These are phyloP conservation scores for Metschnikowia shivogae DNA, from an alignment of 805 yeast genomes.

Conservation along the genomic window DNA sequence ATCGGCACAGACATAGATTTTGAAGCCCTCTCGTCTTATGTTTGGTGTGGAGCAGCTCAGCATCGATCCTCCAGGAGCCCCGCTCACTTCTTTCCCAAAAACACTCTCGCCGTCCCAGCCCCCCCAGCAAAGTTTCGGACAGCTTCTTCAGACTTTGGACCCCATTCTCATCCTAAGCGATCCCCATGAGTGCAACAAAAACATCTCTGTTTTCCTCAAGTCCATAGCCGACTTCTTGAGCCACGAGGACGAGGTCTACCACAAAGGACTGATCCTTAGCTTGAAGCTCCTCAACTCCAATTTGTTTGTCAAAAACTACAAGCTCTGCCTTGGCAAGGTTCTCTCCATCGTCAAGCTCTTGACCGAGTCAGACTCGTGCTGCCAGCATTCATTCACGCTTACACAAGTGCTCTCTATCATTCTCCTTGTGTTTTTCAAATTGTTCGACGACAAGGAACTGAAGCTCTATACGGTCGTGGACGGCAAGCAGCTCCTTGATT, in stretches of 20 bases:
- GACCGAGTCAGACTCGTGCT: neutral
- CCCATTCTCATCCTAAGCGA: constrained; percentile 34
- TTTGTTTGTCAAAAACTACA: constrained; percentile 33
- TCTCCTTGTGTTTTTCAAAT: constrained; percentile 30
- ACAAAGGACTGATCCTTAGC: constrained; percentile 30
- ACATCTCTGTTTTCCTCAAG: constrained; percentile 33
- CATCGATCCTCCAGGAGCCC: neutral
- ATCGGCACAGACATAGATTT: too few species aligned
- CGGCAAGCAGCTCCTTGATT: constrained; percentile 19
- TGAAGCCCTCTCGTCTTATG: neutral
- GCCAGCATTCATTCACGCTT: constrained; percentile 18
- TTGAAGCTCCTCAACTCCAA: constrained; percentile 35
- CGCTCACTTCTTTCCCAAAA: constrained; percentile 5
- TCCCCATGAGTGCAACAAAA: constrained; percentile 36
- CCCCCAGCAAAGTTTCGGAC: constrained; percentile 2
- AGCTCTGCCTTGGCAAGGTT: constrained; percentile 36
- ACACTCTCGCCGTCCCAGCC: constrained; percentile 2
- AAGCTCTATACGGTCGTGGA: constrained; percentile 15
- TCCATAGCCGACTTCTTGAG: constrained; percentile 28
- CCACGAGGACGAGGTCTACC: constrained; percentile 23
- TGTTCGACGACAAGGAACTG: constrained; percentile 23
- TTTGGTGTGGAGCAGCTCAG: constrained; percentile 3
- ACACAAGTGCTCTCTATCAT: constrained; percentile 35
- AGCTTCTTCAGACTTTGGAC: constrained; percentile 11
- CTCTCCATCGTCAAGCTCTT: constrained; percentile 11